These are phyloP conservation scores for Ehretia macrophylla DNA, from an alignment of 257 asterid genomes.

Conservation along the genomic window DNA sequence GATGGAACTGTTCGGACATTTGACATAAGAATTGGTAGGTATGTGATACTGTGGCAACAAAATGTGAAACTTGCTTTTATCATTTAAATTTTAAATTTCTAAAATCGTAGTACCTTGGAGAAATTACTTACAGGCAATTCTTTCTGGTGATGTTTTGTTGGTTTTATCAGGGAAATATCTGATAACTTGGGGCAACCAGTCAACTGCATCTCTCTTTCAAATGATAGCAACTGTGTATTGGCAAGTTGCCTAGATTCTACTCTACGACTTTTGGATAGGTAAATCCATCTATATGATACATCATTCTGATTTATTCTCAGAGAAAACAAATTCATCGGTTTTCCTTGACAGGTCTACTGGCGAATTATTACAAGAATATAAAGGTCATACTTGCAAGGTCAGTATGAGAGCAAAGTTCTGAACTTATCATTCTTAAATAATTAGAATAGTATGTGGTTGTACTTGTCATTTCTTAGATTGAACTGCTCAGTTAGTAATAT, in stretches of 20 bases:
- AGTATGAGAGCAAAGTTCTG: slow-evolving; percentile 10
- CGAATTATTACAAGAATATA: slow-evolving; percentile 87
- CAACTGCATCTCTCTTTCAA: slow-evolving; percentile 90
- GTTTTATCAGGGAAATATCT: slow-evolving; percentile 64
- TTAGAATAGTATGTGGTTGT: background rate
- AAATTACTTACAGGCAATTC: background rate
- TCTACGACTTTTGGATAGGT: slow-evolving; percentile 85
- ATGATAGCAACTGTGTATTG: slow-evolving; percentile 82
- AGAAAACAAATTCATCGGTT: background rate
- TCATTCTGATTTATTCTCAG: background rate
- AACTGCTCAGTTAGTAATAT: background rate
- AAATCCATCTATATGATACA: slow-evolving; percentile 10
- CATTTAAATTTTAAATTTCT: background rate
- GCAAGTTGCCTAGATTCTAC: slow-evolving; percentile 93
- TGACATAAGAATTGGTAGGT: slow-evolving; percentile 95
- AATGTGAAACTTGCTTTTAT: slow-evolving; percentile 2
- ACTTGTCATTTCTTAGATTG: background rate
- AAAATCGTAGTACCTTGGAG: background rate
- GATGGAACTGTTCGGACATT: slow-evolving; percentile 97
- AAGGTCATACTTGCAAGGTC: slow-evolving; percentile 97
- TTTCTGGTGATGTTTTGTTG: slow-evolving; percentile 18
- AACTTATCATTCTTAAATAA: background rate
- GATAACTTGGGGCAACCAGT: slow-evolving; percentile 88
- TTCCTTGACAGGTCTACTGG: slow-evolving; percentile 61
- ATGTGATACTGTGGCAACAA: slow-evolving; percentile 32